Evolutionary conservation across 1,284 basidiomycete species (phyloP), one percentile per base, ranked within the genome.

Genomic region (Tilletia walkeri): DNA sequence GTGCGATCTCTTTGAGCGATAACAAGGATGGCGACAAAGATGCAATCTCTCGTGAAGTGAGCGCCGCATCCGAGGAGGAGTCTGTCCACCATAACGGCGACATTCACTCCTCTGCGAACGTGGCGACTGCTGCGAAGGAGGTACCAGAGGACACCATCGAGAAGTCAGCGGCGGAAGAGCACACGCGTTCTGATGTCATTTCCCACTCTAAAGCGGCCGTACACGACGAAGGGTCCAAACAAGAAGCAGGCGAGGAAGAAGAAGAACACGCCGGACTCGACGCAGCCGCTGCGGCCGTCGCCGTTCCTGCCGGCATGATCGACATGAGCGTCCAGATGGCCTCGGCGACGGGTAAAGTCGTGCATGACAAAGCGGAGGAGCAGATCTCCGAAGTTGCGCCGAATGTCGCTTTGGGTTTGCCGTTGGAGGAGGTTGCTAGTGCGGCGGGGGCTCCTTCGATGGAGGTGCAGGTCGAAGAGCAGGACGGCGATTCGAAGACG

Each of bases 381-480:
- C 6, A 61, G 20, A 18, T 61, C 1, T 18, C 20, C 2, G 65
- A 66, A 18, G 45, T 53, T n/a, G 20, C 50, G 39, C 65, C 45
- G 9, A 24, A 38, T 9, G 20, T 66, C 6, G 30, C 36, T 38
- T 6, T 20, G 18, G 45, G 34, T 4, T 34, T 34, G 18, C 66
- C 66, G 4, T 3, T 49, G 20, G 39, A 45, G n/a, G 49, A 67
- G n/a, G n/a, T 38, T 16, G 47, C 39, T 10, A 49, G 9, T 16
- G 65, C 65, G 7, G 30, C 65, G 10, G 66, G 54, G 4, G 66
- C 66, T 7, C 41, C 66, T 41, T n/a, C 24, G 7, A 18, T 7
- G n/a, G 38, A 39, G 16, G 18, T 3, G 14, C 9, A 41, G 5
- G 12, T 34, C 24, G 65, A 66, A 34, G 10, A 18, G 16, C 1